A percentile compares a stretch with the other conserved stretches of the same genome.
Evolutionary conservation across 2,329 filamentous ascomycete species (phyloP).

Genomic region (Cordyceps tenuipes): DNA sequence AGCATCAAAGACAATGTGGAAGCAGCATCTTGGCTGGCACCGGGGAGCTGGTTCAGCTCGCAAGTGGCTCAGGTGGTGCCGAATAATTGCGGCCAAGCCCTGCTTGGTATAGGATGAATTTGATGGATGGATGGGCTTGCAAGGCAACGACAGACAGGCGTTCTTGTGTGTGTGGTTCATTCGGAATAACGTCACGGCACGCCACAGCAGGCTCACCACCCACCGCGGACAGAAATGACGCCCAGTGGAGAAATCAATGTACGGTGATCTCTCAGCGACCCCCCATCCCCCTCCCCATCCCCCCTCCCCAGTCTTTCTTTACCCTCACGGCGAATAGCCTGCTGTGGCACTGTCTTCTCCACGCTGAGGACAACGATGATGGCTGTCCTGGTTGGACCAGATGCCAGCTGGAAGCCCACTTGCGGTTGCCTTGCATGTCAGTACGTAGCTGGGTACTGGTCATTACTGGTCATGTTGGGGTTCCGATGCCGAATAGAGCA

Average conservation of each 20-base stretch:
- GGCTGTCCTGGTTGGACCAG: neutral
- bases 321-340: neutral
- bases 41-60: conserved; percentile 12
- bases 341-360: neutral
- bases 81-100: neutral
- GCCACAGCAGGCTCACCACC: conserved; percentile 6
- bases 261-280: conserved; percentile 5
- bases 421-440: neutral
- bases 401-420: neutral
- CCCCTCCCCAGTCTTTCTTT: neutral
- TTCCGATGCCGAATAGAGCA: neutral
- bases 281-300: too few species aligned
- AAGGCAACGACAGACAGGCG: neutral
- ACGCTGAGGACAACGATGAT: neutral
- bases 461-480: too few species aligned
- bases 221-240: neutral
- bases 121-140: neutral
- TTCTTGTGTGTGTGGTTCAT: conserved; percentile 2
- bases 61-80: neutral
- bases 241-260: neutral
- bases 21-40: neutral
- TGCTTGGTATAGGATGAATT: neutral
- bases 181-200: neutral
- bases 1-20: neutral
- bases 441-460: too few species aligned